Conservation (phyloP, 2,329 filamentous ascomycete species). For the Pyricularia grisea region DNA sequence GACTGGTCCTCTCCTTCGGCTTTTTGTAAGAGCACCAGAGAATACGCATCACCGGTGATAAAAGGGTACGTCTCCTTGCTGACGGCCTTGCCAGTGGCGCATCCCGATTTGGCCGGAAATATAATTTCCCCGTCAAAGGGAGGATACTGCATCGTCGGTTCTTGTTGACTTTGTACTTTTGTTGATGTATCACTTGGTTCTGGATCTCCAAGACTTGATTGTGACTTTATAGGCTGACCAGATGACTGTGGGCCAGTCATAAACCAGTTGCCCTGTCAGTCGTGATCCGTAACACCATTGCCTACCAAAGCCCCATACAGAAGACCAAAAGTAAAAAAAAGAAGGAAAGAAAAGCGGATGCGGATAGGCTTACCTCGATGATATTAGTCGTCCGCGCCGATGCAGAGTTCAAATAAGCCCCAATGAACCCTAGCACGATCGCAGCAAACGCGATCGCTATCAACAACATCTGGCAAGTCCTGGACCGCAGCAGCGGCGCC, state of each 20-base stretch:
- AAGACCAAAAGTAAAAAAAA: neutral
- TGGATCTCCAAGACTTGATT: constrained; percentile 1
- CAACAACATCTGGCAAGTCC: constrained; percentile 18
- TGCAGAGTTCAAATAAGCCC: constrained; percentile 13
- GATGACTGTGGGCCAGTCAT: neutral
- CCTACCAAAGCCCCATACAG: neutral
- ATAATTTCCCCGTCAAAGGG: constrained; percentile 14
- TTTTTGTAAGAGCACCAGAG: neutral
- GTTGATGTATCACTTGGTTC: neutral
- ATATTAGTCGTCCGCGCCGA: neutral
- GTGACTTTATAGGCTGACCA: neutral
- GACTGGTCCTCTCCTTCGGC: constrained; percentile 2
- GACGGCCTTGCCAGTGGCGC: neutral
- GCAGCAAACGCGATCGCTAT: constrained; percentile 20
- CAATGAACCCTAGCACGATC: constrained; percentile 20
- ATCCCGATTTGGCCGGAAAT: constrained; percentile 8
- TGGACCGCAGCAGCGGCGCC: constrained; percentile 15
- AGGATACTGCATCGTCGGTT: constrained; percentile 15
- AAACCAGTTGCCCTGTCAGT: neutral
- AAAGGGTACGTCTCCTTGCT: neutral
- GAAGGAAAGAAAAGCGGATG: neutral
- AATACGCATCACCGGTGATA: neutral
- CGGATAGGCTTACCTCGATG: neutral
- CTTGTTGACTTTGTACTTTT: neutral
- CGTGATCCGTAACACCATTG: neutral